Evolutionary conservation across 2,329 filamentous ascomycete species (phyloP), one percentile per base, ranked within the genome.

Genomic region (Claviceps humidiphila): DNA sequence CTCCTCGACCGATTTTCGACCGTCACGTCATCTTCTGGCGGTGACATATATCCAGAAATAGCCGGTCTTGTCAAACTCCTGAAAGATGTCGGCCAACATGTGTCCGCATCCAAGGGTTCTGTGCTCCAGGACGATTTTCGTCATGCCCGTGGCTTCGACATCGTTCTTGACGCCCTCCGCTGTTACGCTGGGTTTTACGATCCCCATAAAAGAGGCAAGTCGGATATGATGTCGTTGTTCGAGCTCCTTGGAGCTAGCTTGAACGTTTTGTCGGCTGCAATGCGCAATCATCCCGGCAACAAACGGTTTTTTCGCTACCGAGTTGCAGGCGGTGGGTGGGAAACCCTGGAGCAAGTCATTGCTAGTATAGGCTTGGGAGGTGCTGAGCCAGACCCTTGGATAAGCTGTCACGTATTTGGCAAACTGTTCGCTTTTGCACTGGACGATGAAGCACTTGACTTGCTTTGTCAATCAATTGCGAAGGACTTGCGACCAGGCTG

Each of bases 211-310:
- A 76, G 77, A 62, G 77, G 69, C 49, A 69, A 80, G 41, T 70
- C 79, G 46, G 82, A 88, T 55, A 86, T 83, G 64, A 70, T 74
- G 53, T 74, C 75, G 45, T 72, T 87, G 53, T 86, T 89, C 61
- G 76, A 79, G 54, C 71, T 91, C 17, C 71, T 95, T 17, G 80
- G 89, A 61, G 77, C 77, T 8, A 76, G 85, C n/a, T 72, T 93
- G 41, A 81, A 81, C 37, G 80, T 93, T 14, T 70, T 97, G 30
- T 84, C 86, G 1, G 84, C 85, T 47, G 82, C 82, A 14, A 77
- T 98, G 58, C 79, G 81, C 51, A 81, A 82, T 46, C 89, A 97
- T 66, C 76, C 84, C 47, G 91, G 90, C 20, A 98, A 97, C 68
- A 80, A 84, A 61, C 81, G 87, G 59, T 96, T 91, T 71, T 97